Base-by-base conservation (phyloP, 768 basidiomycete genomes). In the Amanita pallidorosea region DNA sequence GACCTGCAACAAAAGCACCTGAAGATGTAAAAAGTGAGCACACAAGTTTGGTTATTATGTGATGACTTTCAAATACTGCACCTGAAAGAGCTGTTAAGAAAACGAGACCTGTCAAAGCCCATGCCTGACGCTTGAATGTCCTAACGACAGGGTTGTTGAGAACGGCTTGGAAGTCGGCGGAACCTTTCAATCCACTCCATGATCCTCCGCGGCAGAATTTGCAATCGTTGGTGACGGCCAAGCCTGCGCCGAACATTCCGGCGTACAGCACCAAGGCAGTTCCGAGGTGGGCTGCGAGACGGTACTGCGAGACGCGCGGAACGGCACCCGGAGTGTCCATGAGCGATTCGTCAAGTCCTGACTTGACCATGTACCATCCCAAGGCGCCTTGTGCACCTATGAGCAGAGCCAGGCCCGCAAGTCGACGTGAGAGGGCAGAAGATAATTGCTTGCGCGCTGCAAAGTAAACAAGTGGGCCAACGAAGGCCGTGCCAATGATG, bases 361-460 rank as follows among this genome's bases (percentile, higher is more conserved):
- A 97, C 64, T 94, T 87, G 50, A 99, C 96, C 96, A 99, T 99
- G 72, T 98, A 97, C 96, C 96, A 99, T 23, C 96, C 96, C 17
- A 99, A 74, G 17, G 79, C 74, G 42, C 96, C 96, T 66, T 99
- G 93, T 17, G 80, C 83, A 25, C 93, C 96, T 46, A 99, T 85
- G 29, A 97, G 78, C 0, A 81, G 61, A 0, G 84, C 86, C 55
- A 98, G 75, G 2, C 79, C 83, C 12, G 77, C 65, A 20, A 96
- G 77, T 54, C 80, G 78, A n/a, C 65, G 58, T 1, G 81, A 76
- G 53, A 91, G 72, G 0, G 76, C 63, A 2, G 72, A 67, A 5
- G 88, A 73, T 25, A 98, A 81, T 54, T 80, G 78, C 54, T 81
- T 83, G 36, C 80, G 77, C 36, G 77, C 49, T 37, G 81, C 71